Base-by-base conservation (phyloP, 1,284 basidiomycete genomes). In the Apiotrichum sp. region DNA sequence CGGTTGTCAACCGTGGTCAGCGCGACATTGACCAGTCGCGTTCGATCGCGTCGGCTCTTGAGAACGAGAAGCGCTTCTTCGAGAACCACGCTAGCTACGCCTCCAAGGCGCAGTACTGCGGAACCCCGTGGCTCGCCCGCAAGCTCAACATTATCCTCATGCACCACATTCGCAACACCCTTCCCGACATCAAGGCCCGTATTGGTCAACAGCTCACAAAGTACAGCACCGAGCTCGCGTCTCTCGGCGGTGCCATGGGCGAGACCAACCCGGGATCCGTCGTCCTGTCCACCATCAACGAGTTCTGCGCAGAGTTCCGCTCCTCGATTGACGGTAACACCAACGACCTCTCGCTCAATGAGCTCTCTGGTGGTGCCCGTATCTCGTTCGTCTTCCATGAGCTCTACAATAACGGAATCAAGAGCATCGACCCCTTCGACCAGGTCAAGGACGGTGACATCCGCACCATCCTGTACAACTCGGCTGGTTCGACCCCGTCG, bases 351-450 rank as follows among this genome's bases (percentile, higher is more conserved):
- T 88, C 88, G 5, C 75, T 96, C 68, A 96, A 96, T 71, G 95
- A 98, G 77, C 83, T 98, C 31, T 92, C 89, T 14, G 95, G 95
- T 69, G 95, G 95, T 78, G 95, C 95, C 36, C 85, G 95, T 77
- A 97, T 98, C 80, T 88, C 87, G 68, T 98, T 97, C 69, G 95
- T 98, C 56, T 98, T 93, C 82, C 95, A 98, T 75, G 95, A 98
- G 76, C 78, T 98, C 56, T 98, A 90, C 82, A 93, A 93, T 78
- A 93, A 89, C 71, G 95, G 95, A 62, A 84, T 98, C 72, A 93
- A 88, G 81, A 85, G 81, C 61, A 92, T 98, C 70, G 95, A 98
- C 80, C 95, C 95, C 2, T 98, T 97, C 69, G 95, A 98, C 76
- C 89, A 93, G 77, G 90, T 97, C 62, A 97, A 98, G 78, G 95